A percentile compares a stretch with the other conserved stretches of the same genome.
These are phyloP conservation scores for Coniochaeta prunicola DNA, from an alignment of 2,329 filamentous ascomycete species.

Conservation along the genomic window DNA sequence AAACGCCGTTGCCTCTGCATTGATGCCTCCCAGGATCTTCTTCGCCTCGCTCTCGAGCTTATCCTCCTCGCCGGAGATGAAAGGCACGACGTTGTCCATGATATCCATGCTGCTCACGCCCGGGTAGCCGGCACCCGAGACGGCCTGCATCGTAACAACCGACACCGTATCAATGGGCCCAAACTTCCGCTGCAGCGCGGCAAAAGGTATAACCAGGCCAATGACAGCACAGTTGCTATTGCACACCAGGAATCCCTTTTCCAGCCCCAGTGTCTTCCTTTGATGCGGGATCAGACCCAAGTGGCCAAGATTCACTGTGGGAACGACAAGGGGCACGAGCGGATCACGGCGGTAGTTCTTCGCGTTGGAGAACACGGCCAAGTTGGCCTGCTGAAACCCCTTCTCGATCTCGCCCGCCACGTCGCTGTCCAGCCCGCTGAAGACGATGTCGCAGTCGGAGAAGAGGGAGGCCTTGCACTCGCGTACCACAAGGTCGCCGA, in stretches of 20 bases:
- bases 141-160: slow-evolving; percentile 91
- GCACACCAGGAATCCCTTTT: slow-evolving; percentile 89
- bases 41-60: slow-evolving; percentile 92
- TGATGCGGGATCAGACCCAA: slow-evolving; percentile 87
- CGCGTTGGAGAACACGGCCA: slow-evolving; percentile 93
- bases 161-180: slow-evolving; percentile 68
- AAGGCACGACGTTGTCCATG: slow-evolving; percentile 92
- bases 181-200: slow-evolving; percentile 79
- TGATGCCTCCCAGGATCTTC: slow-evolving; percentile 82
- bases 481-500: slow-evolving; percentile 77
- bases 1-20: slow-evolving; percentile 65
- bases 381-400: slow-evolving; percentile 80
- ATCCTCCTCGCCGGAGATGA: slow-evolving; percentile 88
- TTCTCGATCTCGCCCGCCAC: slow-evolving; percentile 89
- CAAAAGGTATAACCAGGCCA: slow-evolving; percentile 89
- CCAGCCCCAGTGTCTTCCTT: slow-evolving; percentile 60
- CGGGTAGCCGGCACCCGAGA: slow-evolving; percentile 87
- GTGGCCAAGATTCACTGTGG: slow-evolving; percentile 87
- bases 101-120: slow-evolving; percentile 93
- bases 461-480: slow-evolving; percentile 80
- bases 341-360: slow-evolving; percentile 94
- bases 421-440: slow-evolving; percentile 87
- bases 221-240: slow-evolving; percentile 99
- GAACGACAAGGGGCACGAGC: slow-evolving; percentile 85
- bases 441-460: slow-evolving; percentile 84